Conservation (phyloP, 192 early-diverging fungal genomes). For the Backusella parvicylindrica region DNA sequence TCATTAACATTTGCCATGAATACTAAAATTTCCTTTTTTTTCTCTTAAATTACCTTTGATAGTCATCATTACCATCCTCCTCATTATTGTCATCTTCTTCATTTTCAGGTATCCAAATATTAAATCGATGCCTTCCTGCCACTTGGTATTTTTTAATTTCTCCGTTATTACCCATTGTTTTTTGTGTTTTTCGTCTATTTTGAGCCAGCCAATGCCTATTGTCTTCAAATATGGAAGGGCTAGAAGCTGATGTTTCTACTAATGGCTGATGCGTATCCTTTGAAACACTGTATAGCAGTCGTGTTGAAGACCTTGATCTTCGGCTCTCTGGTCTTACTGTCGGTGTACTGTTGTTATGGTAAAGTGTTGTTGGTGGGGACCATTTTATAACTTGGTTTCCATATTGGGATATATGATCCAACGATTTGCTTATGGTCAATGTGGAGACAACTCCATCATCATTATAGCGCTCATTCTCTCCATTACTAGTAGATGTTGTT, state of each 20-base stretch:
- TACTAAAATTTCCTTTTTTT: background rate
- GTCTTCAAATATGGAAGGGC: background rate
- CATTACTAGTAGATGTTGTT: background rate
- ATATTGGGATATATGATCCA: background rate
- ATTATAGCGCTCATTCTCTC: background rate
- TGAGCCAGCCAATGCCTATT: background rate
- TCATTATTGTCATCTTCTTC: background rate
- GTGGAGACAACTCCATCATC: background rate
- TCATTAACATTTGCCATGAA: background rate
- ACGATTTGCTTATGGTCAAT: background rate
- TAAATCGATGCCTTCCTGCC: background rate
- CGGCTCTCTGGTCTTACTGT: background rate
- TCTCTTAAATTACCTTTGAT: background rate
- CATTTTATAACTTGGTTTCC: conserved; percentile 9
- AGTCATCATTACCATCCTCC: background rate
- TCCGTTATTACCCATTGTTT: background rate
- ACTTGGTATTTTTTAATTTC: background rate
- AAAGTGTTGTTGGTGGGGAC: background rate
- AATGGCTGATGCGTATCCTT: background rate
- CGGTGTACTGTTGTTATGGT: background rate
- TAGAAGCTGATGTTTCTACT: background rate
- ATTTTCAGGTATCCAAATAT: conserved; percentile 5
- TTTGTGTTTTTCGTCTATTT: background rate
- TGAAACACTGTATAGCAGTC: background rate
- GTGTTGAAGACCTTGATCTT: background rate